phyloP scores from a whole-genome alignment of 1,284 basidiomycete genomes.

The Ceratobasidium sp. region DNA sequence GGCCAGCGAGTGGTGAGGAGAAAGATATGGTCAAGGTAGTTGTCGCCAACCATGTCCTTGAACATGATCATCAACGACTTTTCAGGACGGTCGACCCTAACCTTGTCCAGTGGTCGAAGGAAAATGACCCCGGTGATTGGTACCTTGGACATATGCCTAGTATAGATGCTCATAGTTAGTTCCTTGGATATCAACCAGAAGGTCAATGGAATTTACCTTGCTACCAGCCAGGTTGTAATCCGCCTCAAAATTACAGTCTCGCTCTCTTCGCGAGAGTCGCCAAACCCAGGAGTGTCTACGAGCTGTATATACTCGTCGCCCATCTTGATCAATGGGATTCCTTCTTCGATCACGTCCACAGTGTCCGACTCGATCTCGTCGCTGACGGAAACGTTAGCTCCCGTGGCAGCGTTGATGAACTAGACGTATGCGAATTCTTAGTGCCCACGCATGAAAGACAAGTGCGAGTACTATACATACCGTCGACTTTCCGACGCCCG shows the following conservation, averaged over 20 bases:
- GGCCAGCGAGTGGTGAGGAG: not conserved
- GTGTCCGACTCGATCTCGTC: not conserved
- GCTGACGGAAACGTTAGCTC: not conserved
- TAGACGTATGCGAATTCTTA: not conserved
- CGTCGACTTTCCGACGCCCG: not conserved
- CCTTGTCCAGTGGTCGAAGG: not conserved
- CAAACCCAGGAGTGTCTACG: conserved; percentile 41
- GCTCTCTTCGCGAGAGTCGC: not conserved
- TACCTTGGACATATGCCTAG: not conserved
- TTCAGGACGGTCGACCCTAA: not conserved
- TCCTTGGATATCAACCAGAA: too few species aligned
- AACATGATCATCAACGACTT: not conserved
- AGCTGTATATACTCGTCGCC: conserved; percentile 22
- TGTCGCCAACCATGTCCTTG: not conserved
- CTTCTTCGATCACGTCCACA: not conserved
- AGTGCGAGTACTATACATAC: too few species aligned
- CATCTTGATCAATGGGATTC: not conserved
- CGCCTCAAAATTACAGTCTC: not conserved
- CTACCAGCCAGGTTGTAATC: not conserved
- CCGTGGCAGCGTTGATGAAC: conserved; percentile 6
- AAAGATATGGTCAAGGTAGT: not conserved
- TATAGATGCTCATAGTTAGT: too few species aligned
- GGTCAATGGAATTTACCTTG: too few species aligned
- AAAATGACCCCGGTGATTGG: not conserved
- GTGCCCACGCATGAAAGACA: too few species aligned